These are phyloP conservation scores for Allium sativum DNA, from an alignment of 106 monocot species.

Conservation along the genomic window DNA sequence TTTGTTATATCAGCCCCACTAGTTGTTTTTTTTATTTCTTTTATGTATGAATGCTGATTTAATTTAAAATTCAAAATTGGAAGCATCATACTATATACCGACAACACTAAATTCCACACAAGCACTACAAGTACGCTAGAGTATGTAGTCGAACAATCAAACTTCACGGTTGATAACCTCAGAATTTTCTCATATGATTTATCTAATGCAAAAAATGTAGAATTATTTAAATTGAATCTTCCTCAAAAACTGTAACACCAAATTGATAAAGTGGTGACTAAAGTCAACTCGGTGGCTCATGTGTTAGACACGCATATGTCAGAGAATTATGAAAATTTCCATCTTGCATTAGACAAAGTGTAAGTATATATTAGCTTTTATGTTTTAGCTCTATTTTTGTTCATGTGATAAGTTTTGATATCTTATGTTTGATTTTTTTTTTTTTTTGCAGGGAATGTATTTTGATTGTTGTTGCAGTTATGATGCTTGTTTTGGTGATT, in stretches of 20 bases:
- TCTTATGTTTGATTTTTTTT: background rate
- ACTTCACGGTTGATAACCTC: conserved; percentile 64
- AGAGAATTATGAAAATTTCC: conserved; percentile 51
- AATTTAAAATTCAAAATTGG: conserved; percentile 34
- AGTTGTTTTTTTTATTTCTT: too few relatives aligned
- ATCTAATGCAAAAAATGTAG: conserved; percentile 52
- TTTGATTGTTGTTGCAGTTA: conserved; percentile 62
- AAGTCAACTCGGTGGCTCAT: conserved; percentile 53
- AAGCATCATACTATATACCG: conserved; percentile 51
- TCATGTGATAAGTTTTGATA: background rate
- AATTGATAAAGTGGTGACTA: conserved; percentile 45
- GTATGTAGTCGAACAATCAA: conserved; percentile 59
- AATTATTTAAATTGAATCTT: conserved; percentile 37
- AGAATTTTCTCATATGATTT: conserved; percentile 53
- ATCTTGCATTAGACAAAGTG: conserved; percentile 39
- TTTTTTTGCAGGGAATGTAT: conserved; percentile 25
- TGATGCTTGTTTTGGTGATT: conserved; percentile 81
- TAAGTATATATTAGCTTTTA: conserved; percentile 19
- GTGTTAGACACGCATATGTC: conserved; percentile 28
- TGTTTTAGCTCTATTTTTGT: background rate
- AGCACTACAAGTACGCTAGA: conserved; percentile 58
- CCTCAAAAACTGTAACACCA: conserved; percentile 39
- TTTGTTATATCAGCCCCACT: too few relatives aligned
- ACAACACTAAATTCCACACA: conserved; percentile 65
- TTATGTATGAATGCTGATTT: background rate